Base-by-base conservation (phyloP, 495 filamentous ascomycete species). In the Hyaloscypha variabilis region DNA sequence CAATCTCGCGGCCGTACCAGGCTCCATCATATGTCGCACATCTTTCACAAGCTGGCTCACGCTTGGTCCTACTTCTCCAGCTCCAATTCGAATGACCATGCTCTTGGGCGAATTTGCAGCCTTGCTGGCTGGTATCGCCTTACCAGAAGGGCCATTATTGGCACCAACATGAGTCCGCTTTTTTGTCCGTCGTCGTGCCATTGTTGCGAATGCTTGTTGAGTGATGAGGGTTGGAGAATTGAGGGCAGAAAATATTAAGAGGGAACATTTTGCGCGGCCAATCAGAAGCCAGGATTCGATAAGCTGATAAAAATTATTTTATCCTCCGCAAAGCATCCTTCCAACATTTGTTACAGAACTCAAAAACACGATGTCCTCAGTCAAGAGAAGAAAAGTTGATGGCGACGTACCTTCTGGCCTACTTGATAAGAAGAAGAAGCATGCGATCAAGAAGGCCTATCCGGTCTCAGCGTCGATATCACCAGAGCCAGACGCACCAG, bases 1-100 rank as follows among this genome's bases (percentile, higher is more conserved):
- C 67, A 99, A 77, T 70, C 95, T 85, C 65, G 88, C 87, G 36
- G 95, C 95, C 8, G 95, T 99, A 28, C 91, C 89, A 0, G 95
- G 95, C 75, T 98, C 93, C 93, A 99, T 96, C 81, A 98, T 94
- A 21, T 81, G 79, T 60, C 95, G 87, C 25, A 97, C 91, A 80
- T 99, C 95, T 68, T 90, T 89, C 5, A 94, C 95, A 63, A 99
- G 80, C 76, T 97, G 94, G 72, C 87, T 94, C 64, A 99, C 83
- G 77, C 91, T 96, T 60, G 91, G 87, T 64, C 95, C 95, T 34
- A 98, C 92, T 73, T 97, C 92, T 68, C 92, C 90, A 73, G 92
- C 95, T 70, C 96, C 95, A 60, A 97, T 93, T 69, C 95, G 89
- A 77, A 99, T 96, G 60, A 99, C 95, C 96, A 99, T 98, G 71